Evolutionary conservation across 1,139 yeast genomes (phyloP).

Genomic region (Yamadazyma spencermartinsiae): DNA sequence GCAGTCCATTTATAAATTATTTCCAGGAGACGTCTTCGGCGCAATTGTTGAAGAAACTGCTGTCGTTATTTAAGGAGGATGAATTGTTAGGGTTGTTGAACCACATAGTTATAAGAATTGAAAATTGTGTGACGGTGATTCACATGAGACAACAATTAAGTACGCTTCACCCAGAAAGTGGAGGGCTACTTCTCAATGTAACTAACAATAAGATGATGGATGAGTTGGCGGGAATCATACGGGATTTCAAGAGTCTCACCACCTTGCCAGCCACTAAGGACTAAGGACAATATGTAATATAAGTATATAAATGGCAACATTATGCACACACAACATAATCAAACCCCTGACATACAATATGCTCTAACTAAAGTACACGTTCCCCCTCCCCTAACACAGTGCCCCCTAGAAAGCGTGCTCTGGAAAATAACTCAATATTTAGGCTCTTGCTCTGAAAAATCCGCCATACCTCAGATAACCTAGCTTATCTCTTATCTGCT

Average conservation of each 20-base stretch:
- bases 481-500: slow-evolving; percentile 2
- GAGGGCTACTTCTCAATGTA: slow-evolving; percentile 22
- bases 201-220: slow-evolving; percentile 28
- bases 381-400: no score
- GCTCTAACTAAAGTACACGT: no score
- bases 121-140: slow-evolving; percentile 47
- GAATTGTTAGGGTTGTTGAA: slow-evolving; percentile 54
- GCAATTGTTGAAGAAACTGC: slow-evolving; percentile 23
- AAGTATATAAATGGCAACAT: no score
- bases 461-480: neutral
- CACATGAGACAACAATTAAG: slow-evolving; percentile 36
- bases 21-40: slow-evolving; percentile 30
- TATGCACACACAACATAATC: neutral
- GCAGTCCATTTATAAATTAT: slow-evolving; percentile 28
- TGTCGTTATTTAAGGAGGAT: slow-evolving; percentile 29
- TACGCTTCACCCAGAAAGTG: slow-evolving; percentile 25
- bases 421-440: no score
- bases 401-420: no score
- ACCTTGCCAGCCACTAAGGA: neutral
- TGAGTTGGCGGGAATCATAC: slow-evolving; percentile 23
- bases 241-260: slow-evolving; percentile 12
- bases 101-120: slow-evolving; percentile 64
- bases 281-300: neutral
- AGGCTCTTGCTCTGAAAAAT: no score
- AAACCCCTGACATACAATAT: no score